phyloP scores from a whole-genome alignment of 768 basidiomycete genomes.

The Mycena polygramma region DNA sequence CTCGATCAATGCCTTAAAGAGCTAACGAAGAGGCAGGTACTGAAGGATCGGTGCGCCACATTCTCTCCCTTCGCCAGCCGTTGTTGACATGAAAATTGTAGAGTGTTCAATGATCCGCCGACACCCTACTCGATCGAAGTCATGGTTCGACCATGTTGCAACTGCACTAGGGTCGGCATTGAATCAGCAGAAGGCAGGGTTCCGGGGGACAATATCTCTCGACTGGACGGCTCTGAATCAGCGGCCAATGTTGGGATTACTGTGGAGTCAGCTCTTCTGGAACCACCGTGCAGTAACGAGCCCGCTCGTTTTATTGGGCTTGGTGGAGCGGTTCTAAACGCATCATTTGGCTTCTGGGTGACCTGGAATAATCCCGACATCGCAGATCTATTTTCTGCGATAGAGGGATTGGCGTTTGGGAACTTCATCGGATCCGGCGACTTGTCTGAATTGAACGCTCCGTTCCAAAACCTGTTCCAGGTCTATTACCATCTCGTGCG shows the following conservation, averaged over 20 bases:
- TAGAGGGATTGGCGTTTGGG: no score
- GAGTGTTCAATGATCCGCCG: no score
- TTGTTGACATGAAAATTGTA: not conserved
- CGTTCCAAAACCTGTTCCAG: slow-evolving; percentile 1
- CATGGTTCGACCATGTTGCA: slow-evolving; percentile 1
- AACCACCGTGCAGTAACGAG: not conserved
- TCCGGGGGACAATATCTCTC: no score
- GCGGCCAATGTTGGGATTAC: no score
- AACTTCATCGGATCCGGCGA: not conserved
- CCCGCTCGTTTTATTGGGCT: not conserved
- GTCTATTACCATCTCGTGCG: not conserved
- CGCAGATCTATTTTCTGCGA: not conserved
- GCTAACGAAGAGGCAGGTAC: not conserved
- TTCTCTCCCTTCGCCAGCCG: not conserved
- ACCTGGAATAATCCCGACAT: not conserved
- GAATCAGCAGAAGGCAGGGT: not conserved
- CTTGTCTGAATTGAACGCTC: not conserved
- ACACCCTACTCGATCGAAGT: not conserved
- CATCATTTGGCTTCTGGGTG: no score
- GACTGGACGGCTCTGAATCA: not conserved
- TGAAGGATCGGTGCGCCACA: not conserved
- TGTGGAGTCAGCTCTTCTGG: not conserved
- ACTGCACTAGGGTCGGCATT: not conserved
- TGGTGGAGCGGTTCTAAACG: not conserved
- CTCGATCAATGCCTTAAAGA: not conserved